A percentile compares a stretch with the other conserved stretches of the same genome.
Conservation (phyloP, 1,139 yeast species). For the Pichia sp. region DNA sequence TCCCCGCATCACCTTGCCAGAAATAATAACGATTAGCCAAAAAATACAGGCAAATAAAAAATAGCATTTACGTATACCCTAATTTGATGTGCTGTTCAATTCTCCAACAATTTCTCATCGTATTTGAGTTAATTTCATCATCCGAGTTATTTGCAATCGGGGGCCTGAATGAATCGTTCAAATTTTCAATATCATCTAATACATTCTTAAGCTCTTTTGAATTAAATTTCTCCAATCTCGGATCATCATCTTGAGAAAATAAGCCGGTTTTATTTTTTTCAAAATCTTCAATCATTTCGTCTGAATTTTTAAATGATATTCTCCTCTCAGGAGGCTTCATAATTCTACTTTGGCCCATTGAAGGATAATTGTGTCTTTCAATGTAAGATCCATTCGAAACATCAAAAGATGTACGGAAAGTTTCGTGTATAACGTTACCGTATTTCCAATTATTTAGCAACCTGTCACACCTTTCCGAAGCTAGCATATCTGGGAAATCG, state of each 20-base stretch:
- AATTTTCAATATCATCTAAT: background rate
- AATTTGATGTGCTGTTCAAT: background rate
- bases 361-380: conserved; percentile 4
- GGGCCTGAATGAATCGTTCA: background rate
- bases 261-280: conserved; percentile 6
- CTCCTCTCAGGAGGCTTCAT: background rate
- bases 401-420: background rate
- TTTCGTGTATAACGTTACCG: conserved; percentile 4
- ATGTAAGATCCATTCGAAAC: conserved; percentile 1
- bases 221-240: background rate
- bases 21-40: too few relatives aligned
- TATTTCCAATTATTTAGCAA: conserved; percentile 4
- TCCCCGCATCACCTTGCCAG: too few relatives aligned
- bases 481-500: background rate
- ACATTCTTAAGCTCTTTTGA: background rate
- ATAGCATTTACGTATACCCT: too few relatives aligned
- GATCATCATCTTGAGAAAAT: conserved; percentile 8
- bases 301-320: background rate
- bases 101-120: conserved; percentile 5
- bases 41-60: too few relatives aligned
- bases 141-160: background rate
- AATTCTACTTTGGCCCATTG: background rate
- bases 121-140: background rate
- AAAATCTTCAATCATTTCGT: conserved; percentile 5
- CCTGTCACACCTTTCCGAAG: conserved; percentile 3